These are phyloP conservation scores for Cicer yamashitae DNA, from an alignment of 306 rosid genomes.

Conservation along the genomic window DNA sequence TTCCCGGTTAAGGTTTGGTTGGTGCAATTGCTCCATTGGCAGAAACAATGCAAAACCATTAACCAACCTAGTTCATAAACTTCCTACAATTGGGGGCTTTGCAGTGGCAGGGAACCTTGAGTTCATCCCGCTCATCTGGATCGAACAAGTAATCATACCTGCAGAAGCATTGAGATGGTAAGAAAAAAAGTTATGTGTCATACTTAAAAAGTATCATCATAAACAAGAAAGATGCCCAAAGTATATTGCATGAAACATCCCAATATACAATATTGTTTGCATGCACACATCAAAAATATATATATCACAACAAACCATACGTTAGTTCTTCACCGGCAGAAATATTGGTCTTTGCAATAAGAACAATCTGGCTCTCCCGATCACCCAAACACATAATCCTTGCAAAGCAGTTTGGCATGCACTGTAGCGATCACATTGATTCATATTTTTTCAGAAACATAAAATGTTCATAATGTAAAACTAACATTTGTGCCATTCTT, in stretches of 20 bases:
- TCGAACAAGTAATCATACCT: constrained; percentile 91
- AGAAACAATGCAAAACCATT: constrained; percentile 36
- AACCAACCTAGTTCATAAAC: constrained; percentile 68
- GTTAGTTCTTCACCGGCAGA: constrained; percentile 90
- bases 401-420: constrained; percentile 96
- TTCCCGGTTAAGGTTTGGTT: constrained; percentile 42
- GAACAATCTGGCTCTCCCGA: constrained; percentile 76
- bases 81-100: constrained; percentile 72
- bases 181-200: constrained; percentile 27
- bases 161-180: constrained; percentile 39
- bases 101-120: constrained; percentile 83
- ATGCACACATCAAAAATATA: neutral
- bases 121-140: constrained; percentile 75
- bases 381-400: constrained; percentile 75
- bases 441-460: constrained; percentile 15
- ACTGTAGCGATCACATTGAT: constrained; percentile 61
- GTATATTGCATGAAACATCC: constrained; percentile 10
- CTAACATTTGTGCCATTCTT: neutral
- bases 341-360: constrained; percentile 76
- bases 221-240: neutral
- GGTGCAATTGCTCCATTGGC: constrained; percentile 43
- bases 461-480: constrained; percentile 16
- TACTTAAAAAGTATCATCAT: constrained; percentile 20
- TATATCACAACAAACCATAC: constrained; percentile 52
- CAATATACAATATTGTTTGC: constrained; percentile 1